phyloP scores from a whole-genome alignment of 2,329 filamentous ascomycete species.

The Apiospora hydei region DNA sequence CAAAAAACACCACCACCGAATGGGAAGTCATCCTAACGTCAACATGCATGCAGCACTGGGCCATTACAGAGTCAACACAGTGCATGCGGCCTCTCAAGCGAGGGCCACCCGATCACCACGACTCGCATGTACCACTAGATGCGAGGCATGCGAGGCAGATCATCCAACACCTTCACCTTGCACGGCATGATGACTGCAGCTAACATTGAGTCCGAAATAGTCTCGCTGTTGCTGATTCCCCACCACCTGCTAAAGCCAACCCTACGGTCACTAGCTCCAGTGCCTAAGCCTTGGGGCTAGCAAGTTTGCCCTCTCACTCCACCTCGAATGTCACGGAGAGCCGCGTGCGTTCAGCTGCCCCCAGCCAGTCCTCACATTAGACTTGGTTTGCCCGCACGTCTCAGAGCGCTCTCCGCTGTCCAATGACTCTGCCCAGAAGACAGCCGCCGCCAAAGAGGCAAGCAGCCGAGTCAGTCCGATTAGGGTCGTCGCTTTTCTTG shows the following conservation, averaged over 20 bases:
- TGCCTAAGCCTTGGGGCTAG: background rate
- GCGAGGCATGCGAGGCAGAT: background rate
- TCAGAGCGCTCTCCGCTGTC: background rate
- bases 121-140: background rate
- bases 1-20: background rate
- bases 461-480: constrained; percentile 13
- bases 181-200: constrained; percentile 8
- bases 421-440: constrained; percentile 3
- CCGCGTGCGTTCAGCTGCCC: constrained; percentile 10
- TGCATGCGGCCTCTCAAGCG: constrained; percentile 5
- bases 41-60: background rate
- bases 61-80: background rate
- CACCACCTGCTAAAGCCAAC: constrained; percentile 4
- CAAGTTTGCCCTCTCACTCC: background rate
- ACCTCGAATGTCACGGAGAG: constrained; percentile 12
- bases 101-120: background rate
- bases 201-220: constrained; percentile 6
- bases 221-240: constrained; percentile 12
- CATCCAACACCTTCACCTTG: background rate
- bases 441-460: background rate
- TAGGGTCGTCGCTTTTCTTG: background rate
- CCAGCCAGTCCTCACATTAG: constrained; percentile 6
- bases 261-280: background rate
- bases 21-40: constrained; percentile 10
- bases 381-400: background rate